Percentiles rank a stretch among this genome's conserved stretches.
Conservation (phyloP, 2,329 filamentous ascomycete species). For the Beauveria asiatica region DNA sequence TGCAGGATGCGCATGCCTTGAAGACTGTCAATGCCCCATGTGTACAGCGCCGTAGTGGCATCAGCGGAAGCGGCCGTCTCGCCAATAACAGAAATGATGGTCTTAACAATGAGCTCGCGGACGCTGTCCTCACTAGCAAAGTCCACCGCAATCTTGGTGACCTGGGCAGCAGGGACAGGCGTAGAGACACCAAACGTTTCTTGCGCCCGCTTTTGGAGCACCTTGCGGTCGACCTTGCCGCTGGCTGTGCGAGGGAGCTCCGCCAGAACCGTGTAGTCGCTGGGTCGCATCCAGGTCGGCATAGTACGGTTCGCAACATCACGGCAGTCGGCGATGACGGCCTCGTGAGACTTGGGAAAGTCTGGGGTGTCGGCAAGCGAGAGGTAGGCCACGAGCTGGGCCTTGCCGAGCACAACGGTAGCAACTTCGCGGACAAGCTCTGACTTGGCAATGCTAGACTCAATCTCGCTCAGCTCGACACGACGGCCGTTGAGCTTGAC, state of each 20-base stretch:
- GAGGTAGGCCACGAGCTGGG: conserved; percentile 10
- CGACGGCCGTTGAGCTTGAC: conserved; percentile 12
- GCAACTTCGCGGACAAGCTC: conserved; percentile 22
- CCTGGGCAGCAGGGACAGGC: neutral
- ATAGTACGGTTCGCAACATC: conserved; percentile 8
- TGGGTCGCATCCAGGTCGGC: conserved; percentile 8
- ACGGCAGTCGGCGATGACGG: conserved; percentile 4
- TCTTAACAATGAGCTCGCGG: neutral
- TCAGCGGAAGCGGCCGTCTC: neutral
- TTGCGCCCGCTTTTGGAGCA: conserved; percentile 7
- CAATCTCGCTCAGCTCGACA: conserved; percentile 10
- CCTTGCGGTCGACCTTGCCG: conserved; percentile 11
- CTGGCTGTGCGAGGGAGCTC: conserved; percentile 11
- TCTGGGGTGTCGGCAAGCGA: neutral
- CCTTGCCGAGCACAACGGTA: conserved; percentile 35
- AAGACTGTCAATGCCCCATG: conserved; percentile 10
- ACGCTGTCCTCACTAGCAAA: conserved; percentile 5
- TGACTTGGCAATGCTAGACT: conserved; percentile 6
- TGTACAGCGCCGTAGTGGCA: conserved; percentile 2
- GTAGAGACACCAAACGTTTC: neutral
- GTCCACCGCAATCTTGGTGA: neutral
- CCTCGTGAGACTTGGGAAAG: neutral
- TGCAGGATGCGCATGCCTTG: conserved; percentile 7
- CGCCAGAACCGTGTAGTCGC: conserved; percentile 5
- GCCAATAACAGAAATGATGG: conserved; percentile 2